These are phyloP conservation scores for Cicer chorassanicum DNA, from an alignment of 306 rosid species.

Conservation along the genomic window DNA sequence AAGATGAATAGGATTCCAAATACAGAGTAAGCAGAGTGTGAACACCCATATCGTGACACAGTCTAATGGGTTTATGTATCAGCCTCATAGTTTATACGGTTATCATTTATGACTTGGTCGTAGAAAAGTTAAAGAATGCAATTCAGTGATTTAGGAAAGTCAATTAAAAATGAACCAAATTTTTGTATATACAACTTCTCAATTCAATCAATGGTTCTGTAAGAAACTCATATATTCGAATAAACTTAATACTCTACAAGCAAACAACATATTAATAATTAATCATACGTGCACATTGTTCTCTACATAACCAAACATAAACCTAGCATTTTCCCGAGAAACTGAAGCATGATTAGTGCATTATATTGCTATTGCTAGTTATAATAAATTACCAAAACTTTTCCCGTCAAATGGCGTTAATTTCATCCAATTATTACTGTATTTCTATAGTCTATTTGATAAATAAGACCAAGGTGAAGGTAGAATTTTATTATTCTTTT, in stretches of 20 bases:
- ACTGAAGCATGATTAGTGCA: no score
- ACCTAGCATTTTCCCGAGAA: no score
- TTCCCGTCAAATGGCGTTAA: background rate
- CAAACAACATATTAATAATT: background rate
- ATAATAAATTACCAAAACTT: no score
- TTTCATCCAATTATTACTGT: background rate
- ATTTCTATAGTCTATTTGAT: background rate
- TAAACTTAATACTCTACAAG: background rate
- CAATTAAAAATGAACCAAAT: background rate
- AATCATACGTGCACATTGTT: background rate
- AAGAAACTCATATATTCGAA: background rate
- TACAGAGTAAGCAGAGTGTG: slow-evolving; percentile 1
- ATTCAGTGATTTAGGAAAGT: background rate
- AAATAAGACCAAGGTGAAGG: background rate
- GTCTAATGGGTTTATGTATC: background rate
- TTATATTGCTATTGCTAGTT: no score
- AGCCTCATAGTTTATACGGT: background rate
- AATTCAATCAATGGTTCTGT: background rate
- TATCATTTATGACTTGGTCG: slow-evolving; percentile 21
- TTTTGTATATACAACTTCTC: background rate
- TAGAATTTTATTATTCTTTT: background rate
- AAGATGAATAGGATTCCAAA: slow-evolving; percentile 4
- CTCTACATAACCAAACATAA: no score
- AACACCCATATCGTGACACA: background rate
- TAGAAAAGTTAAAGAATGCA: background rate